Evolutionary conservation across 2,329 filamentous ascomycete genomes (phyloP), one percentile per base, ranked within the genome.

Genomic region (Penicillium fuscoglaucum): DNA sequence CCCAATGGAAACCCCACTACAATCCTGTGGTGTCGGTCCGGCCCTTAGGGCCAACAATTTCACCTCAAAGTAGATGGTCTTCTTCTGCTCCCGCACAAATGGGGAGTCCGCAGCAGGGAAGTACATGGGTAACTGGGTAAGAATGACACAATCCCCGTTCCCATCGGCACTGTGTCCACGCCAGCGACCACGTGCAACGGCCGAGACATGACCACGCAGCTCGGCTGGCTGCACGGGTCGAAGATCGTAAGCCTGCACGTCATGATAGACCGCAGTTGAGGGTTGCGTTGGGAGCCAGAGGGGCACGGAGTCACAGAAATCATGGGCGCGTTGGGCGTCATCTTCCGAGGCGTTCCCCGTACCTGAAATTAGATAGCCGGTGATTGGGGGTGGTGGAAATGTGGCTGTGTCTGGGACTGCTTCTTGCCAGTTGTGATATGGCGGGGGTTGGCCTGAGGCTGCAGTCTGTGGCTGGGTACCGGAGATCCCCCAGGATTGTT

Each of bases 371-470:
- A 82, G 78, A 63, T 84, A 79, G 19, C 78, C 78, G 35, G 85
- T 73, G 2, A 80, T 77, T 8, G 85, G 85, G 1, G 85, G 84
- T 29, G 85, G 85, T 3, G 84, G 84, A 10, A 87, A 78, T n/a
- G 80, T 76, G 5, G 83, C 71, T 17, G 79, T 86, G 65, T 87
- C 85, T 6, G 84, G 84, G 4, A 87, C 79, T 2, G 81, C 76
- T 41, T 75, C 72, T 52, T 83, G 80, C 85, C 85, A 88, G 71
- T 86, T 83, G 69, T 87, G 84, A 65, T 86, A 85, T 28, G 83
- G 80, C 19, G 83, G 83, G 15, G 83, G 83, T 26, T 72, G 47
- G 5, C 12, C 40, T 43, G 44, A 46, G 44, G 7, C 44, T 47
- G 19, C 21, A 6, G 26, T 31, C 43, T 57, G 55, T 47, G 26